Percentiles rank a stretch among this genome's conserved stretches.
phyloP scores from a whole-genome alignment of 2,329 filamentous ascomycete genomes.

The Cladophialophora immunda region DNA sequence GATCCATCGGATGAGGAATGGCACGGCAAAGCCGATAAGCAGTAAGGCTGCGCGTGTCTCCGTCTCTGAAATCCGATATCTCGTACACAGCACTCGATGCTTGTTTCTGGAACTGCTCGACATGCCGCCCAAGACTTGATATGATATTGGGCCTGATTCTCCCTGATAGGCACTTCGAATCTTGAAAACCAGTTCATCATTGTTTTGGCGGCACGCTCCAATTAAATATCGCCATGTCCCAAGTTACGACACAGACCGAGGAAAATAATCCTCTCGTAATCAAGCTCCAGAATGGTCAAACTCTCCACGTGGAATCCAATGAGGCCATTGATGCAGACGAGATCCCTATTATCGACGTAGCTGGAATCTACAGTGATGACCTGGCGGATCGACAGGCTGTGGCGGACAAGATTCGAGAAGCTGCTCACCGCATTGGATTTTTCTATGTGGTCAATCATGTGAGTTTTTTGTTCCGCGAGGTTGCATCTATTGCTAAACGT shows the following conservation, averaged over 20 bases:
- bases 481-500: constrained; percentile 47
- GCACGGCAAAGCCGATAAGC: constrained; percentile 3
- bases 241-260: constrained; percentile 14
- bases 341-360: constrained; percentile 57
- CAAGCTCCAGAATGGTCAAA: constrained; percentile 32
- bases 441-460: constrained; percentile 49
- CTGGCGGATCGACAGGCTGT: constrained; percentile 50
- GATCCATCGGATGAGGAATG: neutral
- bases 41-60: constrained; percentile 11
- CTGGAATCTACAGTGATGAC: constrained; percentile 49
- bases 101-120: neutral
- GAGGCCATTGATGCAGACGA: constrained; percentile 33
- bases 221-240: constrained; percentile 7
- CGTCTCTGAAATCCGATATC: constrained; percentile 9
- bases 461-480: neutral
- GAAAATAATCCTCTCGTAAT: constrained; percentile 23
- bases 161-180: neutral
- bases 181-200: neutral
- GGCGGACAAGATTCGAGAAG: constrained; percentile 53
- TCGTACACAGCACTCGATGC: neutral
- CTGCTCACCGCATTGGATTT: constrained; percentile 49
- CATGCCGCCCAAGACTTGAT: neutral
- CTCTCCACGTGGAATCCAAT: constrained; percentile 29
- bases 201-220: neutral
- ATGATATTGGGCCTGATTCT: neutral